Percentiles rank a stretch among this genome's conserved stretches.
These are phyloP conservation scores for Metschnikowia colocasiae DNA, from an alignment of 805 yeast species.

Conservation along the genomic window DNA sequence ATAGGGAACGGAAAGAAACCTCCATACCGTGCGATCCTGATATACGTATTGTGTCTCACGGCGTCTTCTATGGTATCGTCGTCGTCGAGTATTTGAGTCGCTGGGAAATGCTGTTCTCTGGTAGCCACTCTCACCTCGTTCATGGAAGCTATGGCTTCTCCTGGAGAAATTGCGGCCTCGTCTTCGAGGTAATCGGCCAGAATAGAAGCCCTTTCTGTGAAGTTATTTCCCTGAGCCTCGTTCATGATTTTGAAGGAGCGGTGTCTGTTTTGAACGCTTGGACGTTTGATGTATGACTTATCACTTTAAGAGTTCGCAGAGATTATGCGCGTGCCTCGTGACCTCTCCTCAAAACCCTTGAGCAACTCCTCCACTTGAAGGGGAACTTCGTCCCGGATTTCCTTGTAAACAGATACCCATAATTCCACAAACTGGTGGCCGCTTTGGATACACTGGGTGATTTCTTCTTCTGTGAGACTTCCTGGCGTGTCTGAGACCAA, in stretches of 20 bases:
- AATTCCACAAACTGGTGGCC: constrained; percentile 2
- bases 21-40: constrained; percentile 8
- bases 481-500: background rate
- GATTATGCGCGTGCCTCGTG: background rate
- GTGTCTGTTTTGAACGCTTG: background rate
- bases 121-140: background rate
- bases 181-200: background rate
- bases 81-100: background rate
- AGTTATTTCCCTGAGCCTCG: background rate
- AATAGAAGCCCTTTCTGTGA: no score
- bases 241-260: background rate
- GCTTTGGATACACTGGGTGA: background rate
- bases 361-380: background rate
- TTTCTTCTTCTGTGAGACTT: background rate
- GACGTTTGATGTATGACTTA: background rate
- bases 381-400: constrained; percentile 8
- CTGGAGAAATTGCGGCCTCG: background rate
- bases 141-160: background rate
- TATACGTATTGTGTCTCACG: background rate
- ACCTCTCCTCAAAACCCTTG: background rate
- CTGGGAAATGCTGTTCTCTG: background rate
- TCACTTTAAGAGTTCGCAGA: constrained; percentile 6
- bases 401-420: constrained; percentile 8
- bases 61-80: background rate
- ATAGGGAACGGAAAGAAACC: constrained; percentile 15